A percentile compares a stretch with the other conserved stretches of the same genome.
phyloP scores from a whole-genome alignment of 2,329 filamentous ascomycete genomes.

The Aspergillus fumigatiaffinis region DNA sequence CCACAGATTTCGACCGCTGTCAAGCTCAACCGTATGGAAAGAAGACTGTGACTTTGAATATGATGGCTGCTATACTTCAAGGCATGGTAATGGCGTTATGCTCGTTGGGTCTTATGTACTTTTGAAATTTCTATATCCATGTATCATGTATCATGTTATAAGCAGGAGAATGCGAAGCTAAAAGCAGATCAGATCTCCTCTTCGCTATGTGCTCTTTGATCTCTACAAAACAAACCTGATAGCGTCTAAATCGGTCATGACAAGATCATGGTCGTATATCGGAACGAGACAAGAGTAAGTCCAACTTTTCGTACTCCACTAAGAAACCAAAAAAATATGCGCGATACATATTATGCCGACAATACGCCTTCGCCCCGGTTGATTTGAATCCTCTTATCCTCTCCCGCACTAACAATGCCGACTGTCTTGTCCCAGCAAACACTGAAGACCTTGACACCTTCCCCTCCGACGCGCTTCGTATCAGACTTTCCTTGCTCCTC shows the following conservation, averaged over 20 bases:
- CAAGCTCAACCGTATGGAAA: slow-evolving; percentile 57
- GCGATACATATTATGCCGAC: slow-evolving; percentile 25
- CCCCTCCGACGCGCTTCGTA: slow-evolving; percentile 62
- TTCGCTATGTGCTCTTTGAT: slow-evolving; percentile 7
- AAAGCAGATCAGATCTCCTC: neutral
- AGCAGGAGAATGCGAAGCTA: neutral
- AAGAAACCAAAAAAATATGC: slow-evolving; percentile 27
- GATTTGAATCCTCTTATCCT: slow-evolving; percentile 93
- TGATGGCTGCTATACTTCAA: slow-evolving; percentile 9
- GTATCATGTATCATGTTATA: neutral
- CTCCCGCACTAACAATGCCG: slow-evolving; percentile 85
- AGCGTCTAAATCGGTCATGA: neutral
- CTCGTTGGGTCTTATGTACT: slow-evolving; percentile 12
- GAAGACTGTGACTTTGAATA: slow-evolving; percentile 37
- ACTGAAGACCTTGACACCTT: slow-evolving; percentile 84
- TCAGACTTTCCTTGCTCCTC: slow-evolving; percentile 60
- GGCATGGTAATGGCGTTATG: slow-evolving; percentile 23
- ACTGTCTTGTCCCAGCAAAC: slow-evolving; percentile 81
- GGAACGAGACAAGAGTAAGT: neutral
- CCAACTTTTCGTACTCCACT: slow-evolving; percentile 29
- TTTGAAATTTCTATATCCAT: slow-evolving; percentile 10
- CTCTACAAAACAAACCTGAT: neutral
- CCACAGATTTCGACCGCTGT: slow-evolving; percentile 55
- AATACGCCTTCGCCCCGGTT: slow-evolving; percentile 62
- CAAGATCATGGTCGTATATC: neutral